phyloP scores from a whole-genome alignment of 352 stramenopile species.

The Pythium rishiriense region DNA sequence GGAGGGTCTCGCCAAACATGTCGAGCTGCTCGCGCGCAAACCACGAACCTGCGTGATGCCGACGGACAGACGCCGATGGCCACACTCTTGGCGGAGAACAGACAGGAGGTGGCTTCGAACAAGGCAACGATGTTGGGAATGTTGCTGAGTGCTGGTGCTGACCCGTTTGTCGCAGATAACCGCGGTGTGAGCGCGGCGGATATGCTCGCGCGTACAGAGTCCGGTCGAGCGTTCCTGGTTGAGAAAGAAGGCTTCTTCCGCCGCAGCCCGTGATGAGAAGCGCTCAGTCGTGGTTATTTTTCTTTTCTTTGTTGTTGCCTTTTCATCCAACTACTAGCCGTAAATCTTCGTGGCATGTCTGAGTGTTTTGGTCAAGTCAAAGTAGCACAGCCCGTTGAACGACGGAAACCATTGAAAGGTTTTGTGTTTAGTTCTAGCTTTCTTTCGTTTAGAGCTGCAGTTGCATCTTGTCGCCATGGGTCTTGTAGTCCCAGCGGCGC shows the following conservation, averaged over 20 bases:
- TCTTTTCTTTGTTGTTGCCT: no score
- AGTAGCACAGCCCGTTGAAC: neutral
- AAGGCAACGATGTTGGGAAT: neutral
- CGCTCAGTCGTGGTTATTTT: no score
- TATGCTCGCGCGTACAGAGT: neutral
- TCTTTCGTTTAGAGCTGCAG: constrained; percentile 42
- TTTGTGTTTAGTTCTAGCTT: neutral
- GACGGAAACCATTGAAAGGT: neutral
- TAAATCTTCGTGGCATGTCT: no score
- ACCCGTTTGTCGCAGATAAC: neutral
- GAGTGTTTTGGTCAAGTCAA: no score
- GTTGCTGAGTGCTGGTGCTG: neutral
- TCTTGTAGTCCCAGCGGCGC: constrained; percentile 83
- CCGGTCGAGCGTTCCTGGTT: neutral
- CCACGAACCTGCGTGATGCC: neutral
- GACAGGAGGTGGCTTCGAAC: no score
- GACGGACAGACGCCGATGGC: neutral
- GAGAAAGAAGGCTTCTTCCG: neutral
- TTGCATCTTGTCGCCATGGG: constrained; percentile 70
- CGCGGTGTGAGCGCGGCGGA: neutral
- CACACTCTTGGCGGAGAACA: neutral
- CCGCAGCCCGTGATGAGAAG: neutral
- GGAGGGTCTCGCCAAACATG: neutral
- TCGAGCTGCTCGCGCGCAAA: neutral
- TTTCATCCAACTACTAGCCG: no score